Evolutionary conservation across 2,329 filamentous ascomycete genomes (phyloP).

Genomic region (Aspergillus neoniger): DNA sequence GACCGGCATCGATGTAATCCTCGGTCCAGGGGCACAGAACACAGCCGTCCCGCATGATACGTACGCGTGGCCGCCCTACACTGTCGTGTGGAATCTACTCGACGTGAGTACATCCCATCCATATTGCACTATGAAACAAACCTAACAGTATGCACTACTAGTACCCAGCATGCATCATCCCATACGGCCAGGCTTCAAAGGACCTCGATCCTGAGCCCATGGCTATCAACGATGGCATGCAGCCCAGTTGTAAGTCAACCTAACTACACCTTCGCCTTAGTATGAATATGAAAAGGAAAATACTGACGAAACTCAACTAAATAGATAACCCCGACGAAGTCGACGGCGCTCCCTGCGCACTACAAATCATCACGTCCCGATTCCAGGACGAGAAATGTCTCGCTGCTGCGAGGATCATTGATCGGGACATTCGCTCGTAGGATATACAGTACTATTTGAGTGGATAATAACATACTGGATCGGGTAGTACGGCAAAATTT

Average conservation of each 20-base stretch:
- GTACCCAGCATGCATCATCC: slow-evolving; percentile 56
- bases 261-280: background rate
- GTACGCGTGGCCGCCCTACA: slow-evolving; percentile 44
- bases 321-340: slow-evolving; percentile 45
- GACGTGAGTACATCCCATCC: slow-evolving; percentile 42
- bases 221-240: slow-evolving; percentile 32
- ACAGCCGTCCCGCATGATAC: slow-evolving; percentile 57
- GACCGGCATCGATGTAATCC: slow-evolving; percentile 52
- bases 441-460: background rate
- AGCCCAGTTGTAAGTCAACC: slow-evolving; percentile 29
- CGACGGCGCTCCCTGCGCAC: slow-evolving; percentile 49
- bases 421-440: slow-evolving; percentile 22
- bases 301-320: no score
- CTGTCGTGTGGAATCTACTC: slow-evolving; percentile 54
- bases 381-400: slow-evolving; percentile 54
- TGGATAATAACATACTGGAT: no score
- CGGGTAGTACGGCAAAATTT: no score
- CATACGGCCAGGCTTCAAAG: slow-evolving; percentile 47
- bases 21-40: slow-evolving; percentile 53
- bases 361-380: slow-evolving; percentile 51
- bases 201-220: slow-evolving; percentile 39
- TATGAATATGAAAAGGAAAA: no score
- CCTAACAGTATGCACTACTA: slow-evolving; percentile 18
- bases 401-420: slow-evolving; percentile 33
- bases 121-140: no score